A percentile compares a stretch with the other conserved stretches of the same genome.
Evolutionary conservation across 495 filamentous ascomycete species (phyloP).

Genomic region (Paragyromitra xinjiangensis): DNA sequence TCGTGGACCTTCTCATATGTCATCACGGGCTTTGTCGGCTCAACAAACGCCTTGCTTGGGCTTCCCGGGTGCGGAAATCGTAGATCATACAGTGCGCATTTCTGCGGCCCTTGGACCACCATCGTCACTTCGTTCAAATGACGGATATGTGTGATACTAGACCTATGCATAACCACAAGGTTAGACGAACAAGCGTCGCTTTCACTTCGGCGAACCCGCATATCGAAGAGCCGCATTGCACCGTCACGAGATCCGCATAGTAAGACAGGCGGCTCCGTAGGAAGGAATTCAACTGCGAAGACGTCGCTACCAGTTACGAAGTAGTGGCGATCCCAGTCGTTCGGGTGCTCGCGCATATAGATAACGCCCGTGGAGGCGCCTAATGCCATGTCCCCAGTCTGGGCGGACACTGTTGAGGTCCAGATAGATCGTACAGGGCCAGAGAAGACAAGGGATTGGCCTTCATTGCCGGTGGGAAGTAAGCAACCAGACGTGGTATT

Average conservation of each 20-base stretch:
- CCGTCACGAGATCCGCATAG: constrained; percentile 54
- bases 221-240: constrained; percentile 54
- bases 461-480: constrained; percentile 6
- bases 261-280: constrained; percentile 28
- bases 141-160: constrained; percentile 51
- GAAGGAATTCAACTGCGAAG: constrained; percentile 44
- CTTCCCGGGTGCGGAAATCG: constrained; percentile 48
- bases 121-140: constrained; percentile 33
- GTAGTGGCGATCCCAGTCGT: constrained; percentile 34
- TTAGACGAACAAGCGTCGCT: constrained; percentile 11
- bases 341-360: constrained; percentile 37
- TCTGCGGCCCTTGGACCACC: constrained; percentile 49
- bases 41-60: constrained; percentile 40
- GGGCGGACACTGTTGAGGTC: constrained; percentile 30
- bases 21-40: constrained; percentile 34
- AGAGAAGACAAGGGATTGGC: constrained; percentile 35
- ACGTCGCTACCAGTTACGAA: constrained; percentile 49
- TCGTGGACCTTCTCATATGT: constrained; percentile 34
- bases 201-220: constrained; percentile 31
- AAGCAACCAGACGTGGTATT: background rate
- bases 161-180: constrained; percentile 43
- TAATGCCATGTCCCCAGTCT: constrained; percentile 33
- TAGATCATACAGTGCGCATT: constrained; percentile 51
- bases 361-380: constrained; percentile 33
- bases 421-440: constrained; percentile 44